These are phyloP conservation scores for Aspergillus hiratsukae DNA, from an alignment of 2,329 filamentous ascomycete species.

Conservation along the genomic window DNA sequence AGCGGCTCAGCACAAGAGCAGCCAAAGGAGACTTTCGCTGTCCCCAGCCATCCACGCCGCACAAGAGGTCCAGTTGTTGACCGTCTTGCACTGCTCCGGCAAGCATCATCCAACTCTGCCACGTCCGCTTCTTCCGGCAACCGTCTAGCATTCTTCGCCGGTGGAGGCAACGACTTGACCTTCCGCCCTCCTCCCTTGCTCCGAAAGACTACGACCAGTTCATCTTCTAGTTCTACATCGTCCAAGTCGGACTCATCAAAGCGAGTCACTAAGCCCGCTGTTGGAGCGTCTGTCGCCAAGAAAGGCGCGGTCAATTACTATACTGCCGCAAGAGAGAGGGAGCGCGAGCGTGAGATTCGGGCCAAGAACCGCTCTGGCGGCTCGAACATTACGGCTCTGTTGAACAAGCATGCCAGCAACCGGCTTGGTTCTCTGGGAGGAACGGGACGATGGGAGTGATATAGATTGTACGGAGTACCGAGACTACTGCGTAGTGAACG, in stretches of 20 bases:
- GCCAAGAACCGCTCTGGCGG: constrained; percentile 44
- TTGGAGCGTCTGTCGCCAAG: constrained; percentile 48
- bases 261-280: constrained; percentile 27
- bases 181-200: constrained; percentile 30
- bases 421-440: constrained; percentile 34
- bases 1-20: constrained; percentile 16
- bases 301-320: constrained; percentile 57
- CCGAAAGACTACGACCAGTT: constrained; percentile 27
- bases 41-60: constrained; percentile 33
- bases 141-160: constrained; percentile 33
- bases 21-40: constrained; percentile 22
- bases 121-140: constrained; percentile 19
- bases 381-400: constrained; percentile 32
- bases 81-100: constrained; percentile 40
- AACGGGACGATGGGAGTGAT: constrained; percentile 40
- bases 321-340: constrained; percentile 52
- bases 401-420: constrained; percentile 36
- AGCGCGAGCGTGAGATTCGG: constrained; percentile 52
- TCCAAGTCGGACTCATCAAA: constrained; percentile 21
- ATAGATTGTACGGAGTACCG: not conserved
- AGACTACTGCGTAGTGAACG: not conserved
- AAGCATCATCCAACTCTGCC: constrained; percentile 43
- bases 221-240: constrained; percentile 24
- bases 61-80: constrained; percentile 42
- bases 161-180: constrained; percentile 22